Conservation (phyloP, 495 filamentous ascomycete genomes). For the Aspergillus olivimuriae region DNA sequence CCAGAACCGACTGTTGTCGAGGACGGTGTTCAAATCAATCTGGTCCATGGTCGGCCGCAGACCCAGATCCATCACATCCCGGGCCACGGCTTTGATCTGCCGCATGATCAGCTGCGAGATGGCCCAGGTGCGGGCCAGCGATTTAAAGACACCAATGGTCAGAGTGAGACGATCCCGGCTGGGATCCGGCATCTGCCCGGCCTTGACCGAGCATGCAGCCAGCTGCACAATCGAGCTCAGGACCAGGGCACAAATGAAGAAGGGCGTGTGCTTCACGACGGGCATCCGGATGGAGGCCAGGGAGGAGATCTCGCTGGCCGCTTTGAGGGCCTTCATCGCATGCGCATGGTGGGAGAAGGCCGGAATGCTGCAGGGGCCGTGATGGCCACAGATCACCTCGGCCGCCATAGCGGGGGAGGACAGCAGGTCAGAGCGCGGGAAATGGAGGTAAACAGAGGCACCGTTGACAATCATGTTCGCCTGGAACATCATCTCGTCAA, state of each 20-base stretch:
- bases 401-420: constrained; percentile 42
- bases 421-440: constrained; percentile 44
- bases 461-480: constrained; percentile 76
- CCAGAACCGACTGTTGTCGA: constrained; percentile 38
- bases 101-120: constrained; percentile 65
- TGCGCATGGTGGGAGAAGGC: constrained; percentile 54
- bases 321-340: constrained; percentile 71
- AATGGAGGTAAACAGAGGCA: constrained; percentile 40
- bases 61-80: constrained; percentile 41
- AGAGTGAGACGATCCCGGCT: constrained; percentile 71
- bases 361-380: constrained; percentile 43
- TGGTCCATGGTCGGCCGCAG: constrained; percentile 38
- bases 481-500: constrained; percentile 91
- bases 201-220: constrained; percentile 61
- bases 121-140: constrained; percentile 68
- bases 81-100: constrained; percentile 56
- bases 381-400: constrained; percentile 44
- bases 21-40: constrained; percentile 31
- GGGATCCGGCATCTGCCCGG: constrained; percentile 60
- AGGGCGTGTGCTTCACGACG: constrained; percentile 72
- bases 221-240: constrained; percentile 54
- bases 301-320: constrained; percentile 68
- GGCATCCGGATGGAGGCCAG: constrained; percentile 72
- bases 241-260: constrained; percentile 77
- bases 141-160: constrained; percentile 76